phyloP scores from a whole-genome alignment of 768 basidiomycete species.

The Plicaturopsis crispa region DNA sequence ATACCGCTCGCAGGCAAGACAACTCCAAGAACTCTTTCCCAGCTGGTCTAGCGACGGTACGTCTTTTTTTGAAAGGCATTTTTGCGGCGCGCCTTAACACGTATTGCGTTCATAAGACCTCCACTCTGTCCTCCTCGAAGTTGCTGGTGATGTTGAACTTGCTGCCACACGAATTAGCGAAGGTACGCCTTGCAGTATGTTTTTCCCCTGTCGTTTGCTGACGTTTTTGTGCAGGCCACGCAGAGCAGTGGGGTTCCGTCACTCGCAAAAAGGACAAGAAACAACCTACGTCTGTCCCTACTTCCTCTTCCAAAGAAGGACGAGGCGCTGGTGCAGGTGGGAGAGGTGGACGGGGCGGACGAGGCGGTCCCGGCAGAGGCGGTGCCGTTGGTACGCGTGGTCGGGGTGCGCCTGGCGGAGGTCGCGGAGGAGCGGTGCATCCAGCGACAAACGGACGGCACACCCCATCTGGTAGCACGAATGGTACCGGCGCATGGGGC shows the following conservation, averaged over 20 bases:
- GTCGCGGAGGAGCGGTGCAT: slow-evolving; percentile 41
- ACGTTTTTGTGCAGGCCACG: slow-evolving; percentile 43
- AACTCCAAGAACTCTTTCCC: slow-evolving; percentile 69
- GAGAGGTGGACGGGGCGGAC: slow-evolving; percentile 51
- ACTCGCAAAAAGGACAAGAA: slow-evolving; percentile 89
- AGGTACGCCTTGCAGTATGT: slow-evolving; percentile 33
- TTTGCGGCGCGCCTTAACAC: slow-evolving; percentile 11
- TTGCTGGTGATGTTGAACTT: slow-evolving; percentile 57
- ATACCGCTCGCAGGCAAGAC: slow-evolving; percentile 45
- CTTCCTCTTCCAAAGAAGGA: slow-evolving; percentile 51
- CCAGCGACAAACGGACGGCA: slow-evolving; percentile 25
- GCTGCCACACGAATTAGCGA: slow-evolving; percentile 73
- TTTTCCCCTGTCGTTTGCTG: slow-evolving; percentile 12
- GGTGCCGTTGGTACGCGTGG: slow-evolving; percentile 39
- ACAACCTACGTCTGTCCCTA: slow-evolving; percentile 28
- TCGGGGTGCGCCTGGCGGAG: slow-evolving; percentile 30
- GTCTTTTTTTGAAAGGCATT: slow-evolving; percentile 11
- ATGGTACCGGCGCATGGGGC: slow-evolving; percentile 16
- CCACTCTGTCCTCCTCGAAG: slow-evolving; percentile 58
- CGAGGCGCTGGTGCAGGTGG: slow-evolving; percentile 54
- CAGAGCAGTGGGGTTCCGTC: slow-evolving; percentile 77
- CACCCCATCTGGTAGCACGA: slow-evolving; percentile 19
- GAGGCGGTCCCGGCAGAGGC: slow-evolving; percentile 53
- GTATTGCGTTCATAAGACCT: slow-evolving; percentile 41
- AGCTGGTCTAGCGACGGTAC: slow-evolving; percentile 63